A percentile compares a stretch with the other conserved stretches of the same genome.
phyloP scores from a whole-genome alignment of 139 green algal genomes.

The Astrephomene gubernaculifera region DNA sequence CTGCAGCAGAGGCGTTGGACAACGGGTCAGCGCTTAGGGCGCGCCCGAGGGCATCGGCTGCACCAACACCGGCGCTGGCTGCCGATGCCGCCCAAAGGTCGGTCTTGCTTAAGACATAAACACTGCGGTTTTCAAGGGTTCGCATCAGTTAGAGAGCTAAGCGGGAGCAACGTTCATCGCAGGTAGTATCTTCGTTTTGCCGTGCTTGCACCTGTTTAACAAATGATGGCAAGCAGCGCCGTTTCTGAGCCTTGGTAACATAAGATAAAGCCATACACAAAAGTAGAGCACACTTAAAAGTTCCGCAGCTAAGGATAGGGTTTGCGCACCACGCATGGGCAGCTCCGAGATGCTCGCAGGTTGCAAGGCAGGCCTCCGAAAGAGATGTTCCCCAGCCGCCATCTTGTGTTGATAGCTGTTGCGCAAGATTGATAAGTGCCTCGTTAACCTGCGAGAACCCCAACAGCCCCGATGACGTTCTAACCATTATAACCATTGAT shows the following conservation, averaged over 20 bases:
- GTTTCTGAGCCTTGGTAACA: background rate
- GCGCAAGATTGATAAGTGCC: background rate
- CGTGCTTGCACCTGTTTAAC: background rate
- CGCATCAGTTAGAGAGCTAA: background rate
- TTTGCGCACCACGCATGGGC: constrained; percentile 15
- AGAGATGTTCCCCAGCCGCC: constrained; percentile 14
- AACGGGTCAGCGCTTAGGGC: background rate
- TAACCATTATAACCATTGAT: no score
- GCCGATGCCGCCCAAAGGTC: constrained; percentile 3
- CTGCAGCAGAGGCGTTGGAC: background rate
- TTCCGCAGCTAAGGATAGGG: background rate
- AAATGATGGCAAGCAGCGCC: background rate
- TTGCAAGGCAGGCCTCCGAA: constrained; percentile 4
- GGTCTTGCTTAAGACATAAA: background rate
- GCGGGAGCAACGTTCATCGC: background rate
- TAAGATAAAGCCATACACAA: background rate
- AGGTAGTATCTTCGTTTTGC: background rate
- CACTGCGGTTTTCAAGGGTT: background rate
- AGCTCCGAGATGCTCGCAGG: background rate
- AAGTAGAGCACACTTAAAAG: background rate
- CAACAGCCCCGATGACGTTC: no score
- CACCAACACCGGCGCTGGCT: constrained; percentile 6
- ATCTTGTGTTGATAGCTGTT: background rate
- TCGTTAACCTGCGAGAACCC: constrained; percentile 1
- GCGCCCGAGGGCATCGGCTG: background rate